Evolutionary conservation across 371 early-diverging fungal species (phyloP).

Genomic region (Quaeritorhiza haematococci): DNA sequence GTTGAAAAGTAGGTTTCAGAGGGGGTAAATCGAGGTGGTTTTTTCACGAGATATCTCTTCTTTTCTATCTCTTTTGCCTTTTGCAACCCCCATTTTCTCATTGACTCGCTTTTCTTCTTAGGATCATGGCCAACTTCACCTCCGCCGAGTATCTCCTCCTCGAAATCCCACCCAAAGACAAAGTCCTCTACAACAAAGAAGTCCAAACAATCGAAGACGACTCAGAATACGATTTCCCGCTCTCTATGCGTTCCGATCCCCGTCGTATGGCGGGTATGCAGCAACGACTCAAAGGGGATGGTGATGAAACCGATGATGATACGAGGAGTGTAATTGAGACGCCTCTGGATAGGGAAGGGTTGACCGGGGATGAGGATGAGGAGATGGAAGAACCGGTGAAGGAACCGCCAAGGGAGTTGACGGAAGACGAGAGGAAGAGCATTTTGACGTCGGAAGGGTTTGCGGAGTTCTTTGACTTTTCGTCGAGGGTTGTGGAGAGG

Average conservation of each 20-base stretch:
- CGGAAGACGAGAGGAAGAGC: constrained; percentile 70
- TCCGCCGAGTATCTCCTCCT: constrained; percentile 64
- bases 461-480: constrained; percentile 76
- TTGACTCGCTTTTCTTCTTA: constrained; percentile 3
- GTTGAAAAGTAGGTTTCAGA: neutral
- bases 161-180: constrained; percentile 82
- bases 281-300: too few species aligned
- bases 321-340: too few species aligned
- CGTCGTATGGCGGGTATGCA: too few species aligned
- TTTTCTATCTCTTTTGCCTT: too few species aligned
- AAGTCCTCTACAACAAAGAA: constrained; percentile 85
- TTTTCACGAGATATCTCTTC: neutral
- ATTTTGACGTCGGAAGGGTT: constrained; percentile 75
- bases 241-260: too few species aligned
- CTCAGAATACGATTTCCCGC: too few species aligned
- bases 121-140: constrained; percentile 50
- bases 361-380: neutral
- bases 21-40: neutral
- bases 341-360: neutral
- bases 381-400: constrained; percentile 1
- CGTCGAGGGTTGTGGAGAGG: constrained; percentile 83
- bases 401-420: constrained; percentile 52
- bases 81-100: too few species aligned
- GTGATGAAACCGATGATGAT: too few species aligned
- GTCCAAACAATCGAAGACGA: constrained; percentile 73